A percentile compares a stretch with the other conserved stretches of the same genome.
Conservation (phyloP, 2,329 filamentous ascomycete species). For the Akanthomyces muscarius region DNA sequence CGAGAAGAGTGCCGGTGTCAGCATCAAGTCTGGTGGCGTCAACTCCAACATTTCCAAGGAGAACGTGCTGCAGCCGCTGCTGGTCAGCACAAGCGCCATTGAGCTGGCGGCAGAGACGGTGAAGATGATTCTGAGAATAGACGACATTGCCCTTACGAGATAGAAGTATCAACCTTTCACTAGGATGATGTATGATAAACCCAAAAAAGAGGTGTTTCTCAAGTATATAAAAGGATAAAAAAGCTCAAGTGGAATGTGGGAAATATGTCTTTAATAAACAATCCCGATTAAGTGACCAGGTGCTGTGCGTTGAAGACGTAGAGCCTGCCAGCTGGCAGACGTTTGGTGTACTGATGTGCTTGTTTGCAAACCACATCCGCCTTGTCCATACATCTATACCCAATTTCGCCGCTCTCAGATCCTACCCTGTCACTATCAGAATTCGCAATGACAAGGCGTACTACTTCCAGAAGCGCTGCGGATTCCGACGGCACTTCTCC, state of each 20-base stretch:
- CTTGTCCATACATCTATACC: background rate
- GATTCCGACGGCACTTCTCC: conserved; percentile 12
- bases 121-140: conserved; percentile 79
- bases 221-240: conserved; percentile 18
- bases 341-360: background rate
- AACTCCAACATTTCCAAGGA: conserved; percentile 96
- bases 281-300: background rate
- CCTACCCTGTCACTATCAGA: background rate
- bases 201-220: conserved; percentile 22
- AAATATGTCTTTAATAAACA: conserved; percentile 14
- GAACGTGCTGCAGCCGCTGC: conserved; percentile 90
- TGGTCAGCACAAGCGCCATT: conserved; percentile 96
- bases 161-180: conserved; percentile 36
- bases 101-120: conserved; percentile 97
- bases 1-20: conserved; percentile 93
- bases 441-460: background rate
- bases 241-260: background rate
- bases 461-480: background rate
- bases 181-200: conserved; percentile 37
- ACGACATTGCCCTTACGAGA: conserved; percentile 62
- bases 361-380: background rate
- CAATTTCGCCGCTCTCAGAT: background rate
- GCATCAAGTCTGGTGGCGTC: conserved; percentile 95
- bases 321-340: conserved; percentile 11
- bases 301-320: background rate